Conservation (phyloP, 768 basidiomycete genomes). For the Rickenella mellea region DNA sequence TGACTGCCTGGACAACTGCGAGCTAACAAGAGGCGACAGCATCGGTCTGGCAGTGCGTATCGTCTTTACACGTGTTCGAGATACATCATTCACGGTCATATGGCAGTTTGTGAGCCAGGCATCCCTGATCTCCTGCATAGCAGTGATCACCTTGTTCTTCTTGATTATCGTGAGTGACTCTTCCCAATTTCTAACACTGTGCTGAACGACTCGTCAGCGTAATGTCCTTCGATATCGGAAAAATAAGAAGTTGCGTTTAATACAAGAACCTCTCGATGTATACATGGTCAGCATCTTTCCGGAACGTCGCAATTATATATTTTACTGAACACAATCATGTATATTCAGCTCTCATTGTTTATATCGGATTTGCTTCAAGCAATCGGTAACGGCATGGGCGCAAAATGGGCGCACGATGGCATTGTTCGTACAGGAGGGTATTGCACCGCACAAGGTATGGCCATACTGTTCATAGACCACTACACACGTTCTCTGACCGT, state of each 20-base stretch:
- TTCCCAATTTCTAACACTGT: too few species aligned
- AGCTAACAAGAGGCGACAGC: slow-evolving; percentile 23
- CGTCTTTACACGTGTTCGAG: too few species aligned
- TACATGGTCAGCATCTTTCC: slow-evolving; percentile 23
- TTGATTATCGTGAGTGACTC: too few species aligned
- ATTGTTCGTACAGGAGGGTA: slow-evolving; percentile 22
- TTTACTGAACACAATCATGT: slow-evolving; percentile 1
- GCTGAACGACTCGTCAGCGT: too few species aligned
- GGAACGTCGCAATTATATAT: not conserved
- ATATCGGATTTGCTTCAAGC: slow-evolving; percentile 28
- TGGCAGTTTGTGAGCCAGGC: too few species aligned
- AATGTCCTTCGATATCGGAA: slow-evolving; percentile 20
- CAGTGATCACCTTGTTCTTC: too few species aligned
- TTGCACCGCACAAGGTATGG: slow-evolving; percentile 28
- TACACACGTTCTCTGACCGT: not conserved
- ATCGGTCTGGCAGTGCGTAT: slow-evolving; percentile 25
- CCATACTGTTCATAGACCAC: not conserved
- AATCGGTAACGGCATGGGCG: slow-evolving; percentile 26
- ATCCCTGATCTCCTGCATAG: too few species aligned
- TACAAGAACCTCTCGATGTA: slow-evolving; percentile 28
- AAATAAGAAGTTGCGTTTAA: slow-evolving; percentile 13
- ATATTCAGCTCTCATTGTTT: slow-evolving; percentile 16
- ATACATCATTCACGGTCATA: too few species aligned
- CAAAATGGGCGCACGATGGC: slow-evolving; percentile 26
- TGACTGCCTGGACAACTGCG: too few species aligned